Base-by-base conservation (phyloP, 164 flowering plant genomes). In the Litsea cubeba region DNA sequence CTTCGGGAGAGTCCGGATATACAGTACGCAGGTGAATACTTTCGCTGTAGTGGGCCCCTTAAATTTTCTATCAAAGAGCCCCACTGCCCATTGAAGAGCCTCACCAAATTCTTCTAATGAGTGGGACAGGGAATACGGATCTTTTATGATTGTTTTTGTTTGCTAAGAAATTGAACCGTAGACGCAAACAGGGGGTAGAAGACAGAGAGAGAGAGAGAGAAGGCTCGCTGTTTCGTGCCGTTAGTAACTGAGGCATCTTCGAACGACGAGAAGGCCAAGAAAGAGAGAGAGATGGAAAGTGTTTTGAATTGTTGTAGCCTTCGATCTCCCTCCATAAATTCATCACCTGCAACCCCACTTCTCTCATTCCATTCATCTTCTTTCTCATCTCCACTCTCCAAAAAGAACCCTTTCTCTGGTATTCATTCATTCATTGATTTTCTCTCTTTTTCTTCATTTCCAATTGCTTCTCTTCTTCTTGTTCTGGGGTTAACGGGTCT, bases 371-470 rank as follows among this genome's bases (percentile, higher is more conserved):
- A 22, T 71, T 40, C 74, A 0, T 60, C 71, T 15, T 28, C 67
- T n/a, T 17, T 23, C 15, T 12, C 35, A 12, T 40, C 65, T 25
- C 66, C 57, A 40, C 26, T 30, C 46, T 51, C 72, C 54, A 71
- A 12, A 65, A 60, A 12, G 40, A 28, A 40, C 12, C 64, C 75
- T 68, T 12, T 69, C 54, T 81, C 78, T 22, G 79, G 74, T 76
- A 74, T 30, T 49, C n/a, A 64, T 68, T 10, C 71, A 12, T 25
- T 25, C 50, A 1, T 65, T 74, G 73, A 75, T 26, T 49, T 23
- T 26, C 49, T 66, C 28, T 28, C 35, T 24, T 4, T 57, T 23
- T 64, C 54, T 35, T 71, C 4, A 73, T 17, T 2, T 26, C 15
- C 65, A 50, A 72, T 60, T 0, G 17, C 8, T 17, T 23, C 49